These are phyloP conservation scores for Penicillium palitans DNA, from an alignment of 2,329 filamentous ascomycete genomes.

Conservation along the genomic window DNA sequence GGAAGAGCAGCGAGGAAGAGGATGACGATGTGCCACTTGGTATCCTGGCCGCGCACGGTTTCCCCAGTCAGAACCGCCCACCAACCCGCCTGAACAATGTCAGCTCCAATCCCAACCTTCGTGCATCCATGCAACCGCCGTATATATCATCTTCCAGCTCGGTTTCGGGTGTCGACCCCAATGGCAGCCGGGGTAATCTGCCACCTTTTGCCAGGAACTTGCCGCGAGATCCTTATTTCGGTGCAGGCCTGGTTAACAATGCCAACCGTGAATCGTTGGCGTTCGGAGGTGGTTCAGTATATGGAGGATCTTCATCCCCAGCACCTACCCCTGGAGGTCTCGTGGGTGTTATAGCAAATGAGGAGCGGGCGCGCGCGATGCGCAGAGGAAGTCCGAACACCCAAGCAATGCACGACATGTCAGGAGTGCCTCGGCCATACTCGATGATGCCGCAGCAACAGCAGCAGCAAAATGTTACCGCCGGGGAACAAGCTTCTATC, in stretches of 20 bases:
- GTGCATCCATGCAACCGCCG: conserved; percentile 53
- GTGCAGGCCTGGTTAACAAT: conserved; percentile 72
- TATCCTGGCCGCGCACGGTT: conserved; percentile 85
- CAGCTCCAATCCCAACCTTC: conserved; percentile 71
- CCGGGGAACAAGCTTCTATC: conserved; percentile 71
- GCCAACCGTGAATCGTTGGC: conserved; percentile 72
- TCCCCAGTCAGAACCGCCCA: conserved; percentile 74
- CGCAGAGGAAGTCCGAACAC: conserved; percentile 74
- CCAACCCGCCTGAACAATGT: conserved; percentile 66
- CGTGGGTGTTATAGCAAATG: conserved; percentile 82
- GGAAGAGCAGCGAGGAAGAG: conserved; percentile 58
- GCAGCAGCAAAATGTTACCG: conserved; percentile 45
- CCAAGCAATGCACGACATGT: conserved; percentile 50
- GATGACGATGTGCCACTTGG: conserved; percentile 86
- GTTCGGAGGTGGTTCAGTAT: conserved; percentile 59
- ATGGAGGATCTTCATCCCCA: conserved; percentile 40
- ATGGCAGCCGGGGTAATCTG: conserved; percentile 54
- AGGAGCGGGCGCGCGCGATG: conserved; percentile 76
- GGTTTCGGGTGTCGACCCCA: conserved; percentile 53
- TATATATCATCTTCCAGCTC: conserved; percentile 59
- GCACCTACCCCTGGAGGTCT: conserved; percentile 69
- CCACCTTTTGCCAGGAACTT: conserved; percentile 81
- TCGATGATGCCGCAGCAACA: conserved; percentile 36
- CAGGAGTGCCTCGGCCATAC: conserved; percentile 39
- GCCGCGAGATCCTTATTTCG: conserved; percentile 81